Conservation (phyloP, 768 basidiomycete genomes). For the Cyclocybe aegerita region DNA sequence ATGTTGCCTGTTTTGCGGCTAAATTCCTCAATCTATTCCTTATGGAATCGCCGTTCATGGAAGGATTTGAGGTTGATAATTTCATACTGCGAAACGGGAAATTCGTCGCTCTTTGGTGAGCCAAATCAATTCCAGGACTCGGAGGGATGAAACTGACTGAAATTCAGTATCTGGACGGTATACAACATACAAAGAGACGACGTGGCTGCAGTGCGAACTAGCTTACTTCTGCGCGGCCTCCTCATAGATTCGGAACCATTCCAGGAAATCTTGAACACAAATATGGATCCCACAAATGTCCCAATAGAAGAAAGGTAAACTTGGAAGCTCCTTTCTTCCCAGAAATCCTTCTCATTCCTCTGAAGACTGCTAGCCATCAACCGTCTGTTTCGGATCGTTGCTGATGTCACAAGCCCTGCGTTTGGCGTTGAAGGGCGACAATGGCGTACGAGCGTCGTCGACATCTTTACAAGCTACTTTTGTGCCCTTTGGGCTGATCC, state of each 20-base stretch:
- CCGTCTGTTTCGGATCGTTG: slow-evolving; percentile 61
- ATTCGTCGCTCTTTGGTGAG: slow-evolving; percentile 61
- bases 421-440: slow-evolving; percentile 65
- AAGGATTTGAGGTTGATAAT: slow-evolving; percentile 70
- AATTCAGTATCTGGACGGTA: slow-evolving; percentile 61
- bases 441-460: slow-evolving; percentile 62
- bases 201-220: slow-evolving; percentile 52
- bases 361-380: slow-evolving; percentile 50
- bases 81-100: slow-evolving; percentile 65
- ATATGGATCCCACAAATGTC: slow-evolving; percentile 31
- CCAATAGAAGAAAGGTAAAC: slow-evolving; percentile 54
- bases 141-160: neutral
- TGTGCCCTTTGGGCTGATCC: slow-evolving; percentile 62
- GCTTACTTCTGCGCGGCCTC: slow-evolving; percentile 56
- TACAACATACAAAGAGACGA: slow-evolving; percentile 61
- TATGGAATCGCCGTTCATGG: slow-evolving; percentile 57
- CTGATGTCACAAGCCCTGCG: slow-evolving; percentile 63
- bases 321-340: neutral
- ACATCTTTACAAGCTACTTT: slow-evolving; percentile 63
- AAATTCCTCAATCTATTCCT: slow-evolving; percentile 66
- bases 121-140: neutral
- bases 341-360: neutral
- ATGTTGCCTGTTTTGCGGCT: slow-evolving; percentile 51
- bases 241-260: slow-evolving; percentile 67
- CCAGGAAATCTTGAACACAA: slow-evolving; percentile 43